phyloP scores from a whole-genome alignment of 768 basidiomycete species.

The Trichaptum fuscoviolaceum region DNA sequence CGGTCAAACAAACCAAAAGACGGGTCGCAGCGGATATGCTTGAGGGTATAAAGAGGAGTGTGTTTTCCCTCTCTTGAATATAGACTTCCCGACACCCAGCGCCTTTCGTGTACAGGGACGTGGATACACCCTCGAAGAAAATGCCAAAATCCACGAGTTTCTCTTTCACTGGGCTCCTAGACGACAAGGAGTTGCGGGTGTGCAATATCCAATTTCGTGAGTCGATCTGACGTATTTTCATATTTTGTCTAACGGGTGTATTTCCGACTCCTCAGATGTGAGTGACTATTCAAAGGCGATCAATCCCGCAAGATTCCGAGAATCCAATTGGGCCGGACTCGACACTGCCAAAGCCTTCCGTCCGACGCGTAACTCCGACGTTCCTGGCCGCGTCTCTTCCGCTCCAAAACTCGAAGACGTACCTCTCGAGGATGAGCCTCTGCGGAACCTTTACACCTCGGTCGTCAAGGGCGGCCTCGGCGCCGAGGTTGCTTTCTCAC shows the following conservation, averaged over 20 bases:
- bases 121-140: neutral
- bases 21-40: neutral
- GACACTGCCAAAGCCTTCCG: neutral
- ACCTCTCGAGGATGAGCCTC: neutral
- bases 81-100: neutral
- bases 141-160: conserved; percentile 1
- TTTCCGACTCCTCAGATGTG: neutral
- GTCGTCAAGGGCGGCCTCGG: neutral
- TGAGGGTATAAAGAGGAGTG: neutral
- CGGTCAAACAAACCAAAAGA: conserved; percentile 1
- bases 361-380: neutral
- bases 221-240: neutral
- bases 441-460: neutral
- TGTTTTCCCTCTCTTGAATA: neutral
- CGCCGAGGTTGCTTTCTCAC: neutral
- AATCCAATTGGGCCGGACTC: neutral
- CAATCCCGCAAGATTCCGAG: neutral
- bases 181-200: neutral
- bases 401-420: neutral
- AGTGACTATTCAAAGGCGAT: neutral
- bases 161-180: neutral
- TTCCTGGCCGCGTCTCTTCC: neutral
- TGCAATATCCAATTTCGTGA: neutral
- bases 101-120: neutral
- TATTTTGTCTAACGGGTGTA: neutral